These are phyloP conservation scores for Termitomyces sp. DNA, from an alignment of 768 basidiomycete genomes.

Conservation along the genomic window DNA sequence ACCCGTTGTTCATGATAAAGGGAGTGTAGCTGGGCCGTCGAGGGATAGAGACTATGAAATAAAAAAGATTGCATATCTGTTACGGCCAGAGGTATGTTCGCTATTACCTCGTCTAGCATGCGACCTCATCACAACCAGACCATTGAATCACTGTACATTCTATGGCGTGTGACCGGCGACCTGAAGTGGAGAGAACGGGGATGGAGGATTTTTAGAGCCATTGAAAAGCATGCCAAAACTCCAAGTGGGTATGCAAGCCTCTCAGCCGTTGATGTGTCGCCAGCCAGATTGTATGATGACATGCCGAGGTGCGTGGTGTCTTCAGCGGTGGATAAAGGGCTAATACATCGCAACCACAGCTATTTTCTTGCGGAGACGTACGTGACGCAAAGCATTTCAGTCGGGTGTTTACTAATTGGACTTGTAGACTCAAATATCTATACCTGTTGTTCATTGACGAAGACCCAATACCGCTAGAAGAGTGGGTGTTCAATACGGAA, in stretches of 20 bases:
- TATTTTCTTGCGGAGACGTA: conserved; percentile 46
- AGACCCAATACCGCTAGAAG: conserved; percentile 50
- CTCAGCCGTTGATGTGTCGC: conserved; percentile 35
- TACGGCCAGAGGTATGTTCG: conserved; percentile 63
- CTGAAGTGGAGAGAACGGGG: conserved; percentile 64
- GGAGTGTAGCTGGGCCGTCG: conserved; percentile 18
- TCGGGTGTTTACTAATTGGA: not conserved
- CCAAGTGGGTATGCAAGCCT: conserved; percentile 58
- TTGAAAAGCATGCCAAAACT: conserved; percentile 56
- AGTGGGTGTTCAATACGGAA: conserved; percentile 62
- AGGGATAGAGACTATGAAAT: conserved; percentile 49
- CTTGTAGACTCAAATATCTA: conserved; percentile 60
- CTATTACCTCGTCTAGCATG: not conserved
- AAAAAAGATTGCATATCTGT: conserved; percentile 40
- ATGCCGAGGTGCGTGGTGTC: conserved; percentile 69
- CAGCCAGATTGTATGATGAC: conserved; percentile 37
- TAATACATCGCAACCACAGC: conserved; percentile 8
- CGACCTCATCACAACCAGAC: conserved; percentile 37
- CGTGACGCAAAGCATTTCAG: conserved; percentile 12
- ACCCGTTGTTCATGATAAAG: conserved; percentile 28
- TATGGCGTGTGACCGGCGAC: conserved; percentile 69
- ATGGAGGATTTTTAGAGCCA: conserved; percentile 64
- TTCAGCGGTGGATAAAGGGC: not conserved
- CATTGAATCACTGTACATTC: conserved; percentile 63
- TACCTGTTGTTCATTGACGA: conserved; percentile 63